These are phyloP conservation scores for Bonia amplexicaulis DNA, from an alignment of 176 grass and related monocot species.

Conservation along the genomic window DNA sequence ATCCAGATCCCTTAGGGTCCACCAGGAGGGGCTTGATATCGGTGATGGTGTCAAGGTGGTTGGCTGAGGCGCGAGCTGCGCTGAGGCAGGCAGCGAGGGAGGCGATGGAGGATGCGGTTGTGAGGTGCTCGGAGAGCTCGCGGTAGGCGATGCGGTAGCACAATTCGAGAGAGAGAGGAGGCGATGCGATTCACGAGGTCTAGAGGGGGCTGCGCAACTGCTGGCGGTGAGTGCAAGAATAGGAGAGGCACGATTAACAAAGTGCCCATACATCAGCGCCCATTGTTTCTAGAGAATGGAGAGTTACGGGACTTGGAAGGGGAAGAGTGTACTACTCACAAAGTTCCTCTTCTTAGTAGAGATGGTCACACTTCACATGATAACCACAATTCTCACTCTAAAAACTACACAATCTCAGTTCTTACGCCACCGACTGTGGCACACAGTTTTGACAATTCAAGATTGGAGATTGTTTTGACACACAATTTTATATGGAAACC, in stretches of 20 bases:
- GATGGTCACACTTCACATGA: not conserved
- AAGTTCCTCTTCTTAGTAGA: not conserved
- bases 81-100: constrained; percentile 44
- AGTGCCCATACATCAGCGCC: no score
- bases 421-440: not conserved
- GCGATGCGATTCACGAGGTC: no score
- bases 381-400: no score
- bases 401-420: not conserved
- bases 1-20: constrained; percentile 18
- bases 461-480: not conserved
- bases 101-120: not conserved
- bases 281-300: no score
- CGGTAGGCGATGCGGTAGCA: no score
- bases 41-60: constrained; percentile 40
- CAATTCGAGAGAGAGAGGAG: no score
- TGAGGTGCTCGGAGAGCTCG: no score
- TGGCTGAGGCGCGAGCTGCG: constrained; percentile 50
- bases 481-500: not conserved
- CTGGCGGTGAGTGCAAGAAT: no score
- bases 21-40: constrained; percentile 50
- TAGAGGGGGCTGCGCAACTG: no score
- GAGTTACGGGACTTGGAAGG: no score
- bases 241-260: no score
- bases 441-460: not conserved
- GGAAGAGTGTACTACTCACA: no score